Base-by-base conservation (phyloP, 805 yeast species). In the Spathaspora sp. region DNA sequence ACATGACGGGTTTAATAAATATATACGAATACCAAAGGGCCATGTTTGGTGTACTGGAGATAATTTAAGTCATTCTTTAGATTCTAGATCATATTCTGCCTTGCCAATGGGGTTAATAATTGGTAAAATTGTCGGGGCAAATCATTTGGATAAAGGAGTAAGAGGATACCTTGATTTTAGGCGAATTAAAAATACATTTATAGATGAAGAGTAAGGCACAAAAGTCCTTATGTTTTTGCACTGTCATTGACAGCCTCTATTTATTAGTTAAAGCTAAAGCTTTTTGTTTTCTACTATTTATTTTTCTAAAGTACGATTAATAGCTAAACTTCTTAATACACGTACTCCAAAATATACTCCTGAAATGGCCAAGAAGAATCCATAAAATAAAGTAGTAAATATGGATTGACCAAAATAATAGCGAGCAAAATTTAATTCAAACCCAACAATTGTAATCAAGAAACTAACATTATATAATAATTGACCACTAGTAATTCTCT, bases 41-140 rank as follows among this genome's bases (percentile, higher is more conserved):
- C 99, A 94, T 68, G 88, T 89, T 46, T 94, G 98, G 98, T 86
- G 92, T 2, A 90, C 97, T 0, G 99, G 99, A 1, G 99, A 94
- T 63, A 94, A 94, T 63, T 68, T 93, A 52, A 79, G 89, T 26
- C 90, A 86, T 57, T 89, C 97, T 18, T 72, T 92, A 46, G 99
- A 94, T 61, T 89, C 97, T 4, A 75, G 99, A 57, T 82, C 89
- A 0, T 94, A 94, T 64, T 88, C 92, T 39, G 89, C 86, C n/a
- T 71, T 94, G 35, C 98, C 99, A 1, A 75, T 90, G 83, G 98
- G 85, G 0, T 70, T 94, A 40, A 84, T 94, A 2, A 84, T 85
- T 58, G 99, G 98, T 1, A 92, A 89, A 62, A 84, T 94, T 12
- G 78, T 86, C 5, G 93, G 89, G 7, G 93, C 87, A 7, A 70